Conservation (phyloP, 176 grass and related monocot genomes). For the Eragrostis nindensis region DNA sequence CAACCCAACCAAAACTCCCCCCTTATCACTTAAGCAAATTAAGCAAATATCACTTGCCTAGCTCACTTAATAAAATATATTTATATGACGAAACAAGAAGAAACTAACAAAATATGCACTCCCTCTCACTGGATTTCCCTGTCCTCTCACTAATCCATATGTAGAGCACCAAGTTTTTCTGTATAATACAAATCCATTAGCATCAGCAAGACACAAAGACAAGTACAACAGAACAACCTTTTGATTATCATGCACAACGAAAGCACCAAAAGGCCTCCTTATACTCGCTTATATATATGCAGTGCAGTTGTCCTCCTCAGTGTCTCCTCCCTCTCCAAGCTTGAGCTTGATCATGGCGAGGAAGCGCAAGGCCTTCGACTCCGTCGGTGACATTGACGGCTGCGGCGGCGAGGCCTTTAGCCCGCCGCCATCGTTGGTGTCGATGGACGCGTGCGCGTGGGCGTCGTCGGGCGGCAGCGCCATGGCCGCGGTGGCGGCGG, state of each 20-base stretch:
- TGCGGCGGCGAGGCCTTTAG: neutral
- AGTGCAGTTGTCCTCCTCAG: neutral
- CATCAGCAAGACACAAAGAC: neutral
- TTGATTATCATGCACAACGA: slow-evolving; percentile 19
- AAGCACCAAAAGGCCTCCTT: slow-evolving; percentile 14
- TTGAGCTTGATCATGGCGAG: slow-evolving; percentile 39
- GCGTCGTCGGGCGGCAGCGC: neutral
- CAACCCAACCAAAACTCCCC: neutral
- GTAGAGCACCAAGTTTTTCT: neutral
- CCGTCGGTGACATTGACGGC: neutral
- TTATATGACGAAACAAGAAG: neutral
- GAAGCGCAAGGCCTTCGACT: slow-evolving; percentile 47
- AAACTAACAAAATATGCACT: slow-evolving; percentile 36
- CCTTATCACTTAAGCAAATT: no score
- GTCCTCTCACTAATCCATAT: slow-evolving; percentile 21
- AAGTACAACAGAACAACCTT: slow-evolving; percentile 6
- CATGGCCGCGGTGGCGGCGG: slow-evolving; percentile 24
- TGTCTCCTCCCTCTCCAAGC: slow-evolving; percentile 2
- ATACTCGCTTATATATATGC: slow-evolving; percentile 31
- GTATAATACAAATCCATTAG: neutral
- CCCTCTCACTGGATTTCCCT: slow-evolving; percentile 41
- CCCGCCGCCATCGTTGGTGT: neutral
- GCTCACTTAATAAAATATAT: neutral
- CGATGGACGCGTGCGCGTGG: slow-evolving; percentile 17
- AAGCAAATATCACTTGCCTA: neutral